Conservation (phyloP, 2,329 filamentous ascomycete genomes). For the Penicillium sp. region DNA sequence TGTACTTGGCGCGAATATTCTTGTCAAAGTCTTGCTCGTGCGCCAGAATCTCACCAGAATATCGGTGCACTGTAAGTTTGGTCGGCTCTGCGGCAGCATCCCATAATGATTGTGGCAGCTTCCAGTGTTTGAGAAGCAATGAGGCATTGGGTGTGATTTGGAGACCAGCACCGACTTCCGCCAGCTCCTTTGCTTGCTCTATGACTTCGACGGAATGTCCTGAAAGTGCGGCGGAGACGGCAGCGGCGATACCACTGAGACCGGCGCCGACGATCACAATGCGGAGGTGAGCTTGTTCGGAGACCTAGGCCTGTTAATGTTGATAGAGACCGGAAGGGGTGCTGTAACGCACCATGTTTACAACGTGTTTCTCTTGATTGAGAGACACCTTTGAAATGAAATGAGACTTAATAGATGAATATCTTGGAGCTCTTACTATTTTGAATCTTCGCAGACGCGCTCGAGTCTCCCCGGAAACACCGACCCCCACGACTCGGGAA, state of each 20-base stretch:
- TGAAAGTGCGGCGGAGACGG: constrained; percentile 27
- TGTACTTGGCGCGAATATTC: constrained; percentile 58
- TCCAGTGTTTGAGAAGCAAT: constrained; percentile 33
- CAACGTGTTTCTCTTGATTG: neutral
- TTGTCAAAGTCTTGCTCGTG: constrained; percentile 55
- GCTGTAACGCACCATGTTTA: neutral
- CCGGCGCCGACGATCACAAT: constrained; percentile 36
- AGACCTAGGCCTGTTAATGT: constrained; percentile 16
- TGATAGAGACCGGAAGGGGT: neutral
- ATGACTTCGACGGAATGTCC: constrained; percentile 32
- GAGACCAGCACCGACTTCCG: constrained; percentile 64
- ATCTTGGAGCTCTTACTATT: neutral
- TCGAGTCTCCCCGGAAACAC: neutral
- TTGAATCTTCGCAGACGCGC: neutral
- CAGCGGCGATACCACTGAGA: constrained; percentile 33
- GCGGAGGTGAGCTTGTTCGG: constrained; percentile 23
- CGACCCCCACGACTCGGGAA: neutral
- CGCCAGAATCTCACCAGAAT: constrained; percentile 38
- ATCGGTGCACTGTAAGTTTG: constrained; percentile 37
- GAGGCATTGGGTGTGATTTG: constrained; percentile 51
- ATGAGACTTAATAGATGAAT: neutral
- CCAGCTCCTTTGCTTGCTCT: constrained; percentile 34
- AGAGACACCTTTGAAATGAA: neutral
- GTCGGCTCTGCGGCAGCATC: constrained; percentile 34
- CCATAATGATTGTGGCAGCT: constrained; percentile 29